These are phyloP conservation scores for Passalora sequoiae DNA, from an alignment of 2,329 filamentous ascomycete species.

Conservation along the genomic window DNA sequence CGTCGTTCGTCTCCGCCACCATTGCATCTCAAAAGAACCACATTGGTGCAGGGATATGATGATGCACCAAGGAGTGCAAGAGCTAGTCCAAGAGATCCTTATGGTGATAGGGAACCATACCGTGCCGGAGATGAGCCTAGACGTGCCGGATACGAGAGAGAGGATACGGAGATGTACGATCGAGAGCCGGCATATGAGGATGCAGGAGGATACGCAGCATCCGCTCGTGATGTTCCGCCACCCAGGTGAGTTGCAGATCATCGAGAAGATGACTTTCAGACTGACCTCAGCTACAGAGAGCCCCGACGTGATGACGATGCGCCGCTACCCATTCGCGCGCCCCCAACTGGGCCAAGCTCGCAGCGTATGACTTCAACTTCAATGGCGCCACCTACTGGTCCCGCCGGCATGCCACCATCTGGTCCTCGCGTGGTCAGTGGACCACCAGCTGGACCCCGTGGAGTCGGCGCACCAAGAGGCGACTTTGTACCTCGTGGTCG, in stretches of 20 bases:
- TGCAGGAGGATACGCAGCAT: slow-evolving; percentile 20
- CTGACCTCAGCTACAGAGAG: too few species aligned
- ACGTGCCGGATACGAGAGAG: slow-evolving; percentile 34
- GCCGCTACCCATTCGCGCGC: slow-evolving; percentile 20
- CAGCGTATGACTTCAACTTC: slow-evolving; percentile 17
- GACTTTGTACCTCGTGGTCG: slow-evolving; percentile 33
- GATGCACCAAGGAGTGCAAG: slow-evolving; percentile 25
- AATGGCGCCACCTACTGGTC: slow-evolving; percentile 31
- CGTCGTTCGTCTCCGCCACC: slow-evolving; percentile 56
- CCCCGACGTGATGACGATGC: slow-evolving; percentile 26
- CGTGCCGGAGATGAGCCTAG: slow-evolving; percentile 24
- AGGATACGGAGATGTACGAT: too few species aligned
- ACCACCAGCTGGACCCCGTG: slow-evolving; percentile 30
- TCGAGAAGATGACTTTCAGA: too few species aligned
- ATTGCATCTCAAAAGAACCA: slow-evolving; percentile 51
- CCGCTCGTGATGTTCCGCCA: slow-evolving; percentile 21
- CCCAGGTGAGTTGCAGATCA: too few species aligned
- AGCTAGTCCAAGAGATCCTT: slow-evolving; percentile 24
- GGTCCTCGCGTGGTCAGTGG: slow-evolving; percentile 27
- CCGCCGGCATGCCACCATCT: slow-evolving; percentile 31
- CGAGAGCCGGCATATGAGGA: slow-evolving; percentile 28
- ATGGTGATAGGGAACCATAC: slow-evolving; percentile 28
- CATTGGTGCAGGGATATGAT: too few species aligned
- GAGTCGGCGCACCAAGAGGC: slow-evolving; percentile 37
- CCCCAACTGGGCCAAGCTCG: slow-evolving; percentile 28